Evolutionary conservation across 352 stramenopile genomes (phyloP), one percentile per base, ranked within the genome.

Genomic region (Phytophthora pluvialis): DNA sequence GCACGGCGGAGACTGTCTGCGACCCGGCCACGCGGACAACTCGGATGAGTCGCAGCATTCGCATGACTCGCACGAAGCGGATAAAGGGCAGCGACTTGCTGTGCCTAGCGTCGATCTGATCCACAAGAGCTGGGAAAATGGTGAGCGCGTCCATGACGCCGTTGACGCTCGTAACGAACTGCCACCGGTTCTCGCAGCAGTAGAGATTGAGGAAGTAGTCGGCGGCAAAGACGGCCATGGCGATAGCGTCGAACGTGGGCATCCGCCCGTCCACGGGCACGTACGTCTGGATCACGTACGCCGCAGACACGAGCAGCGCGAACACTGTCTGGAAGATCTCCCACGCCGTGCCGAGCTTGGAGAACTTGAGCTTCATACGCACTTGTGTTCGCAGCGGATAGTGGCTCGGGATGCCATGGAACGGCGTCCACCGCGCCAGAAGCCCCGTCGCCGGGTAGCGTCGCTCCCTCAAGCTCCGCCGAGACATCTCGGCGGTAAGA

Each of bases 171-270:
- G 78, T 51, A 1, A 86, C 35, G 48, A 81, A 88, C 18, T 62
- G 35, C 45, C 56, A 84, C 29, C 81, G 75, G 28, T 81, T 83
- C 61, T 90, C 73, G 40, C 77, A 83, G 60, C 74, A 88, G 68
- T 88, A 90, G 2, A 90, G 62, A 40, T 87, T 82, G 47, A 90
- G 62, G n/a, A 78, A 40, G 54, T 87, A 88, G 69, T 90, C 81
- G 21, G 67, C 33, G 0, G 75, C 59, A 40, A 90, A 90, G 16
- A 90, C 73, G 5, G 75, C 35, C 44, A 88, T 54, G 32, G 80
- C 65, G 0, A 60, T 49, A 15, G 74, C 38, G 47, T 90, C 81
- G 44, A 90, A 83, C 2, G 10, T 18, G 3, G 67, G 43, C 11
- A 67, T 49, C 28, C 70, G 21, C 10, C 28, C 8, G 64, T 26